phyloP scores from a whole-genome alignment of 768 basidiomycete species.

The Austroboletus eburneus region DNA sequence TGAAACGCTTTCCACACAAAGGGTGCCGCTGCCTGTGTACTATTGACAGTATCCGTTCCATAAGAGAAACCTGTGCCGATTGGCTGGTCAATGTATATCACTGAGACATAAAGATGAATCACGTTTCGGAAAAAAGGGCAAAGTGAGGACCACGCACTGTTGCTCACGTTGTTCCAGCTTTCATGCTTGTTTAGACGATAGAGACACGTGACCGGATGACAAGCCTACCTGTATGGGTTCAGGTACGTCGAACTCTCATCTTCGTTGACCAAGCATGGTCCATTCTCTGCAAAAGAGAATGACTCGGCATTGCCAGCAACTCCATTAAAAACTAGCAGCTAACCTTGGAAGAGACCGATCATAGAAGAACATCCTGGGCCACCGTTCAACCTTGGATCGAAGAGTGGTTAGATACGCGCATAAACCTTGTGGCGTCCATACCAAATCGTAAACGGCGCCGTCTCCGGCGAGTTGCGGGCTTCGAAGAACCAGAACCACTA shows the following conservation, averaged over 20 bases:
- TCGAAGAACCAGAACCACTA: constrained; percentile 80
- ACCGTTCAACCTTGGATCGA: constrained; percentile 44
- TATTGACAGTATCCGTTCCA: constrained; percentile 53
- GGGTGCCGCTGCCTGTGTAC: constrained; percentile 46
- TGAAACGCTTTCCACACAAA: constrained; percentile 64
- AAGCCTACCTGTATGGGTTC: constrained; percentile 55
- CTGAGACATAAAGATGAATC: constrained; percentile 27
- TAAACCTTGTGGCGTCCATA: constrained; percentile 15
- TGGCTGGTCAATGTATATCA: constrained; percentile 70
- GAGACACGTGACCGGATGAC: background rate
- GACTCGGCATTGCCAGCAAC: background rate
- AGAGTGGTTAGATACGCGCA: constrained; percentile 1
- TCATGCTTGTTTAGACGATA: background rate
- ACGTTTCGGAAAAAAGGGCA: constrained; percentile 12
- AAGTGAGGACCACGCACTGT: constrained; percentile 36
- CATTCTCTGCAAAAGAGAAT: constrained; percentile 42
- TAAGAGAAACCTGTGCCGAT: constrained; percentile 64
- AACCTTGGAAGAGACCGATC: constrained; percentile 65
- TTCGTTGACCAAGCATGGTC: constrained; percentile 56
- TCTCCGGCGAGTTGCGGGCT: constrained; percentile 53
- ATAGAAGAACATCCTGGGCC: constrained; percentile 61
- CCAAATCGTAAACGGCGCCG: constrained; percentile 66
- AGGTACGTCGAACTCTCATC: constrained; percentile 49
- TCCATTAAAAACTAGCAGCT: background rate
- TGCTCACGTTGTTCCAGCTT: constrained; percentile 68